Evolutionary conservation across 2,329 filamentous ascomycete genomes (phyloP), one percentile per base, ranked within the genome.

Genomic region (Acrocalymma vagum): DNA sequence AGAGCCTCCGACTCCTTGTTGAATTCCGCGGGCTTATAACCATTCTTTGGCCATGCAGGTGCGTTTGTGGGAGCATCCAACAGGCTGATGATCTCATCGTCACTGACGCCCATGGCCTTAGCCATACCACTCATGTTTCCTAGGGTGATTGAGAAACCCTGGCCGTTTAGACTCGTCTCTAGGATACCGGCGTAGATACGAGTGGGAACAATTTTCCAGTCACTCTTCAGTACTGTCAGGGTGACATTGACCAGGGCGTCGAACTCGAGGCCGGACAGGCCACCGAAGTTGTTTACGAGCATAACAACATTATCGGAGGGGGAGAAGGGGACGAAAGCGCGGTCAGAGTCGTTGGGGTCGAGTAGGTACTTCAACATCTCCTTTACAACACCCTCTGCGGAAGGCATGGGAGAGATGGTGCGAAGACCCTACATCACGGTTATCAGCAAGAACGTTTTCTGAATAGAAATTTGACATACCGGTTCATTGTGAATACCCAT

Each of bases 61-160:
- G 79, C 78, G 18, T 71, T 76, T 0, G 79, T 82, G 3, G 75
- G 74, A 16, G 69, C 65, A 45, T 80, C 77, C 2, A 82, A 67
- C 2, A 82, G 62, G 1, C 69, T 62, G 15, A 80, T 65, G 16
- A 81, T 62, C 20, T 77, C 74, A 10, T 52, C 45, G 11, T 65
- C 58, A 0, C 63, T 55, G n/a, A 71, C 55, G 4, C 62, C 58
- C 48, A 74, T 73, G 9, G 70, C 58, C 18, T 63, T 62, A 5
- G 74, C 71, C 51, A 77, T 74, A 23, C 72, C 65, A 3, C 72
- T 72, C 31, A 82, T 63, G 49, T 81, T 81, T 21, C 77, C 77
- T 0, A 82, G 60, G 1, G 78, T 80, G 21, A 82, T 76, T 6
- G 75, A 79, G 69, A 80, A 82, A 4, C 79, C 79, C 6, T 79